Evolutionary conservation across 2,329 filamentous ascomycete species (phyloP), one percentile per base, ranked within the genome.

Genomic region (Cordyceps fumosorosea): DNA sequence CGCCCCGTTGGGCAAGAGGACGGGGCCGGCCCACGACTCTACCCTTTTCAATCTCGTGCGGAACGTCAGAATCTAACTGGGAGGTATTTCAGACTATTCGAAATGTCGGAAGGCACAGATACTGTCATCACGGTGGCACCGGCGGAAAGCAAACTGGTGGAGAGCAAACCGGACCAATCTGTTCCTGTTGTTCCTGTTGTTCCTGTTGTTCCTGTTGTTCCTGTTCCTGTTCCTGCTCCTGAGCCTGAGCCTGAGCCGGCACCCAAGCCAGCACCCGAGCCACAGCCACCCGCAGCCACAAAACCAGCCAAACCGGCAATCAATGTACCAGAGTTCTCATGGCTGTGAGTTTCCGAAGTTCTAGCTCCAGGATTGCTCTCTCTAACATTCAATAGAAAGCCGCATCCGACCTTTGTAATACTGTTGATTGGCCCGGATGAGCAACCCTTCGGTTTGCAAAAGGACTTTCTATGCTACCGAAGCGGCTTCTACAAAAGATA

Each of bases 361-460:
- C 16, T 6, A 20, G 26, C 6, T 7, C 2, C 0, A 5, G 4
- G 4, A 26, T 26, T 26, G 32, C 20, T 45, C 1, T 11, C 7
- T 34, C 48, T 53, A 20, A 51, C 32, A 1, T 14, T 24, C 4
- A 16, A 3, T 63, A 84, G 83, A 1, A 73, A 84, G 53, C 80
- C 83, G 1, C 83, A 86, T 66, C 78, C 82, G 0, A 76, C 78
- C 10, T 84, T 85, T 65, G 80, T 83, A 50, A 80, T 85, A 20
- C 70, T 84, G 52, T 70, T 85, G 1, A 79, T 84, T 32, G 83
- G 84, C 0, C 72, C 76, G 3, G 76, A 82, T 0, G 79, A 83
- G 67, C 70, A 71, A 16, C 82, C 83, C 0, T 86, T 85, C 66
- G 82, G 80, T 12, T 78, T 86, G 14, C 84, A 85, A 64, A 84